A percentile compares a stretch with the other conserved stretches of the same genome.
These are phyloP conservation scores for Xylariaceae sp. DNA, from an alignment of 2,329 filamentous ascomycete genomes.

Conservation along the genomic window DNA sequence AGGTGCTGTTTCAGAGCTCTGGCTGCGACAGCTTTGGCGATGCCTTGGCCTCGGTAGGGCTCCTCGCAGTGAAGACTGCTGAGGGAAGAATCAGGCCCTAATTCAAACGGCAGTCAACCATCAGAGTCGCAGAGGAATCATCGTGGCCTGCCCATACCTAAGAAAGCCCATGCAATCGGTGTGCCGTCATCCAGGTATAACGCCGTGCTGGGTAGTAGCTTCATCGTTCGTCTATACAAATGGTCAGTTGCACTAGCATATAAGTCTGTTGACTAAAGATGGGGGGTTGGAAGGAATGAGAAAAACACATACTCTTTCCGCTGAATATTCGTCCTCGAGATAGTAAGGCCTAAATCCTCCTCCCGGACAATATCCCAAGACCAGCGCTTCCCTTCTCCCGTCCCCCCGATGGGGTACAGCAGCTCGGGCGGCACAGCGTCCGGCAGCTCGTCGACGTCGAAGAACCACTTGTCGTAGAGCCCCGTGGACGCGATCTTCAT, in stretches of 20 bases:
- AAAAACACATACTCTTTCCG: conserved; percentile 42
- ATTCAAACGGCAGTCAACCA: background rate
- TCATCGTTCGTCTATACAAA: conserved; percentile 16
- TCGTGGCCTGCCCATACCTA: too few relatives aligned
- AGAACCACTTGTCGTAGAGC: conserved; percentile 53
- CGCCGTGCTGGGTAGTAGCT: conserved; percentile 38
- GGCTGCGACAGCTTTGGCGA: conserved; percentile 56
- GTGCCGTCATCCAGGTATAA: conserved; percentile 42
- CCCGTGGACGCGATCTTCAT: conserved; percentile 26
- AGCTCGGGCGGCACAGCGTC: conserved; percentile 16
- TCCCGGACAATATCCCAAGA: conserved; percentile 47
- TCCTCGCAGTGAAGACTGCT: conserved; percentile 57
- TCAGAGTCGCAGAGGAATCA: too few relatives aligned
- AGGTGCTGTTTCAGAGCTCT: conserved; percentile 52
- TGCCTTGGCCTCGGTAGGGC: conserved; percentile 52
- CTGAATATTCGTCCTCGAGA: conserved; percentile 50
- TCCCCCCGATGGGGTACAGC: background rate
- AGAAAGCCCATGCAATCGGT: conserved; percentile 60
- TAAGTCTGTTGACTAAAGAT: too few relatives aligned
- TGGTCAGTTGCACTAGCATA: too few relatives aligned
- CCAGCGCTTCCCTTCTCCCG: conserved; percentile 1
- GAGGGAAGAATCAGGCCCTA: conserved; percentile 56
- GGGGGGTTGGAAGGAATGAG: conserved; percentile 1
- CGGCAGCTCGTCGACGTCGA: conserved; percentile 43
- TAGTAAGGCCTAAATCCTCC: conserved; percentile 52